Percentiles rank a stretch among this genome's conserved stretches.
Evolutionary conservation across 2,329 filamentous ascomycete genomes (phyloP).

Genomic region (Rugonectria rugulosa): DNA sequence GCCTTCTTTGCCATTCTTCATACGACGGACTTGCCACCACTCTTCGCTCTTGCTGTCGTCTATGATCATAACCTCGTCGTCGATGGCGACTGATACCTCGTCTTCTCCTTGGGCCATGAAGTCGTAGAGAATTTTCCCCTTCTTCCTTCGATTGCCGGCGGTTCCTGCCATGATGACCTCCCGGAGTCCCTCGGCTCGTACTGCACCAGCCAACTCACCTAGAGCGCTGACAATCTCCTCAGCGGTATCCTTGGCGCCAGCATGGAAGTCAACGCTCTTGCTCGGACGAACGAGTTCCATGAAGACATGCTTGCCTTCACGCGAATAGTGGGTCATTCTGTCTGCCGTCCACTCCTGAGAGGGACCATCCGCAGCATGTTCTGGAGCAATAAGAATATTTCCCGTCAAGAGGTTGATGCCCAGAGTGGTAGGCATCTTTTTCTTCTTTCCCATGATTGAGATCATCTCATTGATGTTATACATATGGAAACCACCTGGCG

Average conservation of each 20-base stretch:
- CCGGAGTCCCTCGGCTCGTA: constrained; percentile 80
- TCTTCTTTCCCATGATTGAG: constrained; percentile 94
- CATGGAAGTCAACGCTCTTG: constrained; percentile 96
- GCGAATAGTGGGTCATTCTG: constrained; percentile 95
- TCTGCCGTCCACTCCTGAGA: constrained; percentile 94
- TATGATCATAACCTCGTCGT: constrained; percentile 88
- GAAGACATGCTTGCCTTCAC: constrained; percentile 98
- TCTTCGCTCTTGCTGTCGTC: constrained; percentile 94
- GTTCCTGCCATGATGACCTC: constrained; percentile 85
- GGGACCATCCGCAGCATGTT: constrained; percentile 81
- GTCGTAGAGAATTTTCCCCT: constrained; percentile 88
- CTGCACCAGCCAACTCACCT: constrained; percentile 87
- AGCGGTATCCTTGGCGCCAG: constrained; percentile 95
- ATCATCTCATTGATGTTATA: constrained; percentile 99
- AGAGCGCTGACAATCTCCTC: constrained; percentile 89
- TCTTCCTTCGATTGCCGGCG: constrained; percentile 74
- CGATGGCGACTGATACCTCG: constrained; percentile 89
- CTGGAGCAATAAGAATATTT: constrained; percentile 88
- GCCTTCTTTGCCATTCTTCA: constrained; percentile 93
- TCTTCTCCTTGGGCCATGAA: constrained; percentile 97
- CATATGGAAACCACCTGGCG: constrained; percentile 86
- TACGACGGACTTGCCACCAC: constrained; percentile 94
- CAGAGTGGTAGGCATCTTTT: constrained; percentile 97
- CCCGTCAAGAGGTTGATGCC: constrained; percentile 93
- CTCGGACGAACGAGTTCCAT: constrained; percentile 90